Conservation (phyloP, 345 rosid species). For the Theobroma cacao region DNA sequence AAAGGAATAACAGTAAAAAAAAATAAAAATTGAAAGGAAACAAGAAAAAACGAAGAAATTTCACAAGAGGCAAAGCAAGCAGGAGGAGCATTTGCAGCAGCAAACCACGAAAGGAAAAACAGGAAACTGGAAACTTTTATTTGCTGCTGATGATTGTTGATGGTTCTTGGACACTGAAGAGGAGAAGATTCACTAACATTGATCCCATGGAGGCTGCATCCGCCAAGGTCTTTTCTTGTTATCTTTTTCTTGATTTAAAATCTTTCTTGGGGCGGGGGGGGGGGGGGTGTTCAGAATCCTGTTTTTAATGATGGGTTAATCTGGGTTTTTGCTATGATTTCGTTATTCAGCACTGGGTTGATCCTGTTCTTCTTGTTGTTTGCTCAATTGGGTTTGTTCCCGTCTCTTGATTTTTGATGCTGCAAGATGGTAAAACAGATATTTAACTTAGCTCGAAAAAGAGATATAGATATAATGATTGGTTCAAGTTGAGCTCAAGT, state of each 20-base stretch:
- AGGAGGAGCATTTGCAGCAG: not conserved
- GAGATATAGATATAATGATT: not conserved
- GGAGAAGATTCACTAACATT: constrained; percentile 55
- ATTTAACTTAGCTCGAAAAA: not conserved
- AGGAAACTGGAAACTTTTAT: not conserved
- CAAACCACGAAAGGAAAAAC: not conserved
- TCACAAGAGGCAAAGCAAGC: not conserved
- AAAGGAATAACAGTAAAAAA: not conserved
- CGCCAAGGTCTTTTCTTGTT: constrained; percentile 40
- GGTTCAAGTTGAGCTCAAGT: not conserved
- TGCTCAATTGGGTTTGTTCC: not conserved
- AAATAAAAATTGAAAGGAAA: not conserved
- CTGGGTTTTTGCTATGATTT: constrained; percentile 12
- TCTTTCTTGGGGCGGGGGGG: not conserved
- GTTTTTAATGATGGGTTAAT: constrained; percentile 15
- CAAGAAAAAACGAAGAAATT: not conserved
- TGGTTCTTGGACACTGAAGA: constrained; percentile 53
- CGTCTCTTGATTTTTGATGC: not conserved
- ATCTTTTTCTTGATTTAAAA: not conserved
- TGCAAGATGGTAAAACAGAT: not conserved
- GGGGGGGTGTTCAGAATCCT: constrained; percentile 6
- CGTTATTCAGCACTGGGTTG: too few species aligned
- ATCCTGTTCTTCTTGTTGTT: not conserved
- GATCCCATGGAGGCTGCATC: constrained; percentile 76
- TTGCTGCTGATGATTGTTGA: constrained; percentile 56